Evolutionary conservation across 148 eudicot species (phyloP).

Genomic region (Nyssa sinensis): DNA sequence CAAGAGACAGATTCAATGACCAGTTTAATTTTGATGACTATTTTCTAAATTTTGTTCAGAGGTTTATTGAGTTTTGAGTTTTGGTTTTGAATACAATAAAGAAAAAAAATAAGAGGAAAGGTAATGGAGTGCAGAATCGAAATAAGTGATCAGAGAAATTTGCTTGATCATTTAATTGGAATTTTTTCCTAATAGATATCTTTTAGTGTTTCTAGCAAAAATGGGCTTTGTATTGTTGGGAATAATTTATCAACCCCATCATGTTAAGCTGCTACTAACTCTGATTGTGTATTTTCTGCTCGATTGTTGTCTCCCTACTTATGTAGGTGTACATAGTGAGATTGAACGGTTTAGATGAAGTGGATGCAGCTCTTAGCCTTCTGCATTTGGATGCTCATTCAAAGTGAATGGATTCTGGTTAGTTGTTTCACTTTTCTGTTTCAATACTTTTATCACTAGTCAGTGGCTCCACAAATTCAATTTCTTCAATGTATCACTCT

Average conservation of each 20-base stretch:
- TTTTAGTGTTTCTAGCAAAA: not conserved
- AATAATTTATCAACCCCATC: too few relatives aligned
- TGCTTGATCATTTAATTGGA: too few relatives aligned
- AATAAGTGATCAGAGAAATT: too few relatives aligned
- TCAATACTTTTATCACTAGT: not conserved
- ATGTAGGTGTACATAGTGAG: slow-evolving; percentile 55
- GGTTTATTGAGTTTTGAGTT: too few relatives aligned
- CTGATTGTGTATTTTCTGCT: not conserved
- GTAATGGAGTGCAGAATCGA: too few relatives aligned
- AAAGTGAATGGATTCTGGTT: slow-evolving; percentile 23
- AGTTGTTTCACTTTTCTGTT: not conserved
- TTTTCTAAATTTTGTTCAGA: too few relatives aligned
- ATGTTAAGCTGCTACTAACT: not conserved
- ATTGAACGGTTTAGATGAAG: slow-evolving; percentile 39
- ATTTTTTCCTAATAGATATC: too few relatives aligned
- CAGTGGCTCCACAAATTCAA: not conserved
- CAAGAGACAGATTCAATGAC: too few relatives aligned
- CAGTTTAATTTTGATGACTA: too few relatives aligned
- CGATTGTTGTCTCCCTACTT: not conserved
- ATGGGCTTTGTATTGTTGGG: not conserved
- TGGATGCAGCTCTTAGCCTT: slow-evolving; percentile 46
- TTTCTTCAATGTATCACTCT: not conserved
- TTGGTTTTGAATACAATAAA: not conserved
- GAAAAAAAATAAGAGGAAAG: not conserved
- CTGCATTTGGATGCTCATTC: slow-evolving; percentile 29